These are phyloP conservation scores for Pseudogymnoascus sp. DNA, from an alignment of 2,329 filamentous ascomycete species.

Conservation along the genomic window DNA sequence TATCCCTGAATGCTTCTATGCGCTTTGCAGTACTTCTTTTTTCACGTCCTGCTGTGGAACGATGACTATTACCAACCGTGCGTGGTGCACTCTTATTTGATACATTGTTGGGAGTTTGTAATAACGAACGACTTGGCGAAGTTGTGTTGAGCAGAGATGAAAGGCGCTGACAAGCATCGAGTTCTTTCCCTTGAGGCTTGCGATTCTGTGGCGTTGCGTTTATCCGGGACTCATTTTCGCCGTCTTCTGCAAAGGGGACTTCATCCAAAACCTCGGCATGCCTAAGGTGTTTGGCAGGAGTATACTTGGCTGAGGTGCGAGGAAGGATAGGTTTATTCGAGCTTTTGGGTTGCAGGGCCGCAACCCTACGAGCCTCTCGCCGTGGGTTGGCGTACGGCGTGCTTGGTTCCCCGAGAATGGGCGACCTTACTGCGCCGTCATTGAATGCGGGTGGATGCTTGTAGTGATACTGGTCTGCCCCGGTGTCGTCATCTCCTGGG, in stretches of 20 bases:
- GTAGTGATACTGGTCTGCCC: background rate
- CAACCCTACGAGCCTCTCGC: background rate
- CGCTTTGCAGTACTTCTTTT: background rate
- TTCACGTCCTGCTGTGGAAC: background rate
- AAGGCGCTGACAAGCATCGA: background rate
- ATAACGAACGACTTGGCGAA: background rate
- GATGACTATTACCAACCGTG: background rate
- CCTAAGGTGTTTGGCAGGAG: background rate
- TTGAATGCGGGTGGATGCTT: conserved; percentile 1
- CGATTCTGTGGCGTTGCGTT: background rate
- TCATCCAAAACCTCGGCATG: background rate
- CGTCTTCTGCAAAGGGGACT: conserved; percentile 20
- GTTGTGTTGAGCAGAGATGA: background rate
- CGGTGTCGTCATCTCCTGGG: background rate
- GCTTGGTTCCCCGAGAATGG: background rate
- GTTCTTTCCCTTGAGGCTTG: background rate
- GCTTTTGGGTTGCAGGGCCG: conserved; percentile 21
- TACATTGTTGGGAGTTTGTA: background rate
- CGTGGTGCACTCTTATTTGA: background rate
- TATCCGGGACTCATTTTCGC: conserved; percentile 12
- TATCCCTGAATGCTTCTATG: conserved; percentile 2
- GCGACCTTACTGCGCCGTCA: background rate
- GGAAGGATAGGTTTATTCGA: conserved; percentile 23
- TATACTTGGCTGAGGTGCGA: conserved; percentile 15
- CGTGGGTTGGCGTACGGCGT: conserved; percentile 11